Evolutionary conservation across 257 asterid genomes (phyloP), one percentile per base, ranked within the genome.

Genomic region (Rubia yunnanensis): DNA sequence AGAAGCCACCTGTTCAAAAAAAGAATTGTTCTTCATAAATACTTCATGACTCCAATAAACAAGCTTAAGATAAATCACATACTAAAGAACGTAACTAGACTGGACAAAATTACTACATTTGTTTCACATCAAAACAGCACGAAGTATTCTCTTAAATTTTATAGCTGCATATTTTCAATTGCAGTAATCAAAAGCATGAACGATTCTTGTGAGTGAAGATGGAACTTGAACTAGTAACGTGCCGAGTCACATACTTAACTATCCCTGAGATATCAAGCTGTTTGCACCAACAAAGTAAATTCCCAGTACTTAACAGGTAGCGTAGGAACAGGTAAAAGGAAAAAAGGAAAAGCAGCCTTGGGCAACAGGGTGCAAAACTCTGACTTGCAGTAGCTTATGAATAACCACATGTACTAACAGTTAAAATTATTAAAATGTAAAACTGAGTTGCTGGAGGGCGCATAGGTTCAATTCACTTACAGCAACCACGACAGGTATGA

Each of bases 401-500:
- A 53, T 11, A 20, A 30, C 24, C 26, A 26, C 17, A 13, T 27
- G 13, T 30, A 15, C 5, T 0, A 1, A n/a, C 24, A 46, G 27
- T 22, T 11, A 36, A 7, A 3, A 39, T 18, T 7, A 17, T 52
- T 17, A 36, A 9, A 34, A 15, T 9, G 52, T 39, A 70, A 18
- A 26, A n/a, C 23, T 5, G 23, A 2, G 30, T 39, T 57, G 59
- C 24, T 46, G 20, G 20, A 57, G 15, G 22, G 9, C 31, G 2
- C 0, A n/a, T 6, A 52, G 62, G 62, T 7, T 63, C 68, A 36
- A 41, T 70, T 70, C 68, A 70, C 92, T 87, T 80, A 87, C 95
- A 71, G 89, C 92, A 69, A 85, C 89, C 72, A 85, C 92, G 63
- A 78, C 92, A 49, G 95, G 95, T 64, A 87, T 85, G 74, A 82